These are phyloP conservation scores for Astrothelium subdiscretum DNA, from an alignment of 495 filamentous ascomycete species.

Conservation along the genomic window DNA sequence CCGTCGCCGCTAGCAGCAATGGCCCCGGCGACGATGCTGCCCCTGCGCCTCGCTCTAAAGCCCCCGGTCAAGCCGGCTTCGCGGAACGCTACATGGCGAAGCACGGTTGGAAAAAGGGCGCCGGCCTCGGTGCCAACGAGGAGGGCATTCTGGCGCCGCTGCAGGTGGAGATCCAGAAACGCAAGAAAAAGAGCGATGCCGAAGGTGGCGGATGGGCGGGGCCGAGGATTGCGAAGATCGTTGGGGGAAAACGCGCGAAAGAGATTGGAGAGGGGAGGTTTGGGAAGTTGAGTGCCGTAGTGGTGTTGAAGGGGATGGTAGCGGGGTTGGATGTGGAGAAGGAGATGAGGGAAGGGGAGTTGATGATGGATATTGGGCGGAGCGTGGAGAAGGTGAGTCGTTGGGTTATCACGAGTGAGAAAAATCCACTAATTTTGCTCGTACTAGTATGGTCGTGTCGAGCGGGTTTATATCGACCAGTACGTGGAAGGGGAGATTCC, in stretches of 20 bases:
- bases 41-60: constrained; percentile 47
- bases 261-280: constrained; percentile 46
- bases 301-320: constrained; percentile 70
- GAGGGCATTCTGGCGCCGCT: constrained; percentile 76
- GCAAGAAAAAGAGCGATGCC: constrained; percentile 58
- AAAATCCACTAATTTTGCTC: too few relatives aligned
- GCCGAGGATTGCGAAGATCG: constrained; percentile 65
- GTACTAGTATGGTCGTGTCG: constrained; percentile 68
- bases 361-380: constrained; percentile 90
- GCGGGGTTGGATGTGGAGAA: constrained; percentile 62
- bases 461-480: constrained; percentile 62
- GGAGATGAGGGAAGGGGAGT: constrained; percentile 56
- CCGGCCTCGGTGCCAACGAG: constrained; percentile 68
- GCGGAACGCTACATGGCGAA: constrained; percentile 80
- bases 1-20: too few relatives aligned
- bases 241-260: constrained; percentile 51
- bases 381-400: constrained; percentile 47
- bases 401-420: too few relatives aligned
- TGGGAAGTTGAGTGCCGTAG: constrained; percentile 65
- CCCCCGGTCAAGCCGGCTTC: constrained; percentile 73
- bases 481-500: constrained; percentile 38
- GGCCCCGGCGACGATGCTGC: constrained; percentile 33
- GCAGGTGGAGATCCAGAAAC: constrained; percentile 70
- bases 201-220: constrained; percentile 69
- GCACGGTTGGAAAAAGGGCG: constrained; percentile 83